These are phyloP conservation scores for Hyaloscypha hepaticicola DNA, from an alignment of 495 filamentous ascomycete genomes.

Conservation along the genomic window DNA sequence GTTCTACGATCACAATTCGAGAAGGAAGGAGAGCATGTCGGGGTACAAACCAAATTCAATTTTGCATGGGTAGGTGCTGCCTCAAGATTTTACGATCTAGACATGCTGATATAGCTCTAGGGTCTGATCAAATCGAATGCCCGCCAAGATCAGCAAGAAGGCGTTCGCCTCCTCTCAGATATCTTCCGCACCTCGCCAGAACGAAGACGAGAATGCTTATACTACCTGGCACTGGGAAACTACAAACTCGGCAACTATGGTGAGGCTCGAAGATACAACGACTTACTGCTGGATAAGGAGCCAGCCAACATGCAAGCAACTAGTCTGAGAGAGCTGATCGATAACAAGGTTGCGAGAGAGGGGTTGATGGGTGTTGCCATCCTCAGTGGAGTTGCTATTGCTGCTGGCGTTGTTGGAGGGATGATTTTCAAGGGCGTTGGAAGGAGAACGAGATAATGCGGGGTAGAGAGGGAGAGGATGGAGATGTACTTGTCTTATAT, in stretches of 20 bases:
- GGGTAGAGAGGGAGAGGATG: conserved; percentile 10
- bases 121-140: conserved; percentile 89
- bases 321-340: conserved; percentile 81
- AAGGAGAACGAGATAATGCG: conserved; percentile 46
- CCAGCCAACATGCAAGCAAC: conserved; percentile 84
- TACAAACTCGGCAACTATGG: conserved; percentile 98
- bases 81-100: neutral
- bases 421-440: conserved; percentile 71
- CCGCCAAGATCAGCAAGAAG: conserved; percentile 88
- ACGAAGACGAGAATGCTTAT: conserved; percentile 92
- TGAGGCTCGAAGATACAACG: conserved; percentile 92
- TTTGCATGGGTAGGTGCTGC: conserved; percentile 79
- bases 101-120: conserved; percentile 42
- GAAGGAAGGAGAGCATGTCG: conserved; percentile 93
- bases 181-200: conserved; percentile 93
- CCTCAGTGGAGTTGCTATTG: conserved; percentile 87
- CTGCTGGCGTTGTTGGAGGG: conserved; percentile 88
- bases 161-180: conserved; percentile 89
- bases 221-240: conserved; percentile 94
- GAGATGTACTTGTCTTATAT: conserved; percentile 26
- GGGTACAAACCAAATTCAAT: conserved; percentile 99
- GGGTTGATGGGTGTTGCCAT: conserved; percentile 96
- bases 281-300: conserved; percentile 83
- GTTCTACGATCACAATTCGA: conserved; percentile 92
- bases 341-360: conserved; percentile 94